These are phyloP conservation scores for Ustilago nuda DNA, from an alignment of 1,284 basidiomycete species.

Conservation along the genomic window DNA sequence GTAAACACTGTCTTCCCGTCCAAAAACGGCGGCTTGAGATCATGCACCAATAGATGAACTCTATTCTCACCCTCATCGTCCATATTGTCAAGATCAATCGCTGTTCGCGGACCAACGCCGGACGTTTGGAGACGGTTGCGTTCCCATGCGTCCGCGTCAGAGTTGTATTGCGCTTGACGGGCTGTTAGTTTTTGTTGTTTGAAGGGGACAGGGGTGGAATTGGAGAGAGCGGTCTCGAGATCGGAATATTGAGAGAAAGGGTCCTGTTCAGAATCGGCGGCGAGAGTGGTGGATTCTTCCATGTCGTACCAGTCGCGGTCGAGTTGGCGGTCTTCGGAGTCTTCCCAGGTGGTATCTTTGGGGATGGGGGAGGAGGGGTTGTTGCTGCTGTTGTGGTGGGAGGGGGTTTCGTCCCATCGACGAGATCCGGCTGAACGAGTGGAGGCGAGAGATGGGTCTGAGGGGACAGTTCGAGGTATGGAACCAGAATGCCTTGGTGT, in stretches of 20 bases:
- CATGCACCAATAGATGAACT: conserved; percentile 96
- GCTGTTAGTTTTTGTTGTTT: conserved; percentile 66
- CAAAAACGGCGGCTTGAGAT: conserved; percentile 96
- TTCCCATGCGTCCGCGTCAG: conserved; percentile 98
- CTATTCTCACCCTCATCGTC: conserved; percentile 90
- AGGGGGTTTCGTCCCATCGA: conserved; percentile 54
- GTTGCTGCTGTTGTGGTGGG: conserved; percentile 12
- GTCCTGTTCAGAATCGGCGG: conserved; percentile 89
- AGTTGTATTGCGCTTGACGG: conserved; percentile 74
- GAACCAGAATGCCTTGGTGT: conserved; percentile 9
- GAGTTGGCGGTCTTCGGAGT: conserved; percentile 50
- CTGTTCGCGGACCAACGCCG: conserved; percentile 83
- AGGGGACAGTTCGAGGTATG: conserved; percentile 1
- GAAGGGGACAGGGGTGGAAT: conserved; percentile 31
- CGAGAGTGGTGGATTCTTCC: conserved; percentile 67
- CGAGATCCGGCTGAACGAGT: conserved; percentile 38
- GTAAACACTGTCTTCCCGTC: conserved; percentile 97
- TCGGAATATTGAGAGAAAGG: conserved; percentile 85
- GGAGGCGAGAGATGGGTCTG: conserved; percentile 9
- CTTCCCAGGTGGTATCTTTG: conserved; percentile 53
- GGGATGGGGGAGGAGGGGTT: conserved; percentile 52
- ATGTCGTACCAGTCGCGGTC: conserved; percentile 66
- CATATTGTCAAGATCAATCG: conserved; percentile 82
- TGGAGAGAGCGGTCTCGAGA: conserved; percentile 73
- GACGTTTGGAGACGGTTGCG: conserved; percentile 96